Evolutionary conservation across 805 yeast genomes (phyloP), one percentile per base, ranked within the genome.

Genomic region (Yarrowia hollandica): DNA sequence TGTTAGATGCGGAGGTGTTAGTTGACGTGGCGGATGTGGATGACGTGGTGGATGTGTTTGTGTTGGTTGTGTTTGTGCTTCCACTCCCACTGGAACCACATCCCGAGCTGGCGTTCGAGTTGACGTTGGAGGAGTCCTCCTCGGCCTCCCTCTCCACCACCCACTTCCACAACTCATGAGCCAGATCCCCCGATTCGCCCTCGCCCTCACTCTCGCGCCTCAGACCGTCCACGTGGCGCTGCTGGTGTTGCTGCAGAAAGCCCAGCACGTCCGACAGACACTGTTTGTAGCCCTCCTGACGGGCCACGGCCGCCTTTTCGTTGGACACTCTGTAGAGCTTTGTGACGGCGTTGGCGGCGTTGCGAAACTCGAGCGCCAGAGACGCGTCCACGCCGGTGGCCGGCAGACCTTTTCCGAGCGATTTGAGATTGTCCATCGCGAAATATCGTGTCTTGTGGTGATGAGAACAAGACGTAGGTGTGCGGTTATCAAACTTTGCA

Each of bases 271-370:
- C 58, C 18, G 34, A 12, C 16, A 52, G 44, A 26, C 58, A 52
- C 35, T 52, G 58, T 11, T 52, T 52, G 58, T 52, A 52, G 15
- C 58, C 58, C 22, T 52, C 58, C 26, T 35, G 42, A 12, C 67
- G 48, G 12, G 63, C 63, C 42, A 59, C 42, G 16, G 39, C 35
- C n/a, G 64, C 61, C 44, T 61, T 56, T 16, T 66, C 64, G 12
- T 62, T 62, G 16, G 65, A 56, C 31, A 65, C 62, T 46, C 66
- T 67, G 62, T 65, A 67, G 31, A 67, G 64, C 63, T 65, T 64
- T 12, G 70, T 65, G 21, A 67, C 68, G 4, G 69, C 63, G 34
- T 61, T 60, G 14, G 70, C 70, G 6, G 70, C 70, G 28, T 62
- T 60, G 33, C 66, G 66, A 54, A 67, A 67, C 60, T 67, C 70